A percentile compares a stretch with the other conserved stretches of the same genome.
phyloP scores from a whole-genome alignment of 805 yeast species.

The Kodamaea sagamina region DNA sequence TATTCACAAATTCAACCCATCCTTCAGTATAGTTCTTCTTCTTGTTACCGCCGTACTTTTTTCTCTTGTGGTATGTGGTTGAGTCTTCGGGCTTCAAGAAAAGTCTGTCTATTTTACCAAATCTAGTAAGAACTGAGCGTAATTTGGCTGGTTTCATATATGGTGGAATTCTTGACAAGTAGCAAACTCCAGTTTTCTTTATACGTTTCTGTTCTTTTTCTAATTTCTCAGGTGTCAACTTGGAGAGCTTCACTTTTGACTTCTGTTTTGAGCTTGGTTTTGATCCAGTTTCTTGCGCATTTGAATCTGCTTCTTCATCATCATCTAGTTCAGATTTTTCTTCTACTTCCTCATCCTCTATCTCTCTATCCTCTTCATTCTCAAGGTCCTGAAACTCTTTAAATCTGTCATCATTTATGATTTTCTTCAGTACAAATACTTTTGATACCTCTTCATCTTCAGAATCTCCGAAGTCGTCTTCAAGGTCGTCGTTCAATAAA shows the following conservation, averaged over 20 bases:
- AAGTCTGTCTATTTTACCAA: conserved; percentile 86
- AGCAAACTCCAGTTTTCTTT: conserved; percentile 87
- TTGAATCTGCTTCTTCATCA: conserved; percentile 17
- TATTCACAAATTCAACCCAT: conserved; percentile 89
- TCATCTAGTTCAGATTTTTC: conserved; percentile 14
- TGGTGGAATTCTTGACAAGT: conserved; percentile 88
- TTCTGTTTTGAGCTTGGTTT: conserved; percentile 7
- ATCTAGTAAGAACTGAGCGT: conserved; percentile 74
- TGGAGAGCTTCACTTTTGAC: conserved; percentile 37
- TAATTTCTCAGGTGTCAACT: conserved; percentile 57
- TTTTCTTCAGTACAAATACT: conserved; percentile 11
- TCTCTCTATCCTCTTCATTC: conserved; percentile 12
- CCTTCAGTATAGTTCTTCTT: conserved; percentile 89
- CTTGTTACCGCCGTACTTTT: conserved; percentile 89
- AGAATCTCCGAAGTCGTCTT: conserved; percentile 14
- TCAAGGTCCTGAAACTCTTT: conserved; percentile 16
- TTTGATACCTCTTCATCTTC: conserved; percentile 9
- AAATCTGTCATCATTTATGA: conserved; percentile 15
- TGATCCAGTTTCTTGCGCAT: conserved; percentile 16
- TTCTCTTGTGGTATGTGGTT: conserved; percentile 60
- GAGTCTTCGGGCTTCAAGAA: conserved; percentile 86
- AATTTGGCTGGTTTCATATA: conserved; percentile 94
- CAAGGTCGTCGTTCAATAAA: conserved; percentile 9
- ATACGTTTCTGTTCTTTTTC: conserved; percentile 55
- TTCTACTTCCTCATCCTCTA: conserved; percentile 13